Percentiles rank a stretch among this genome's conserved stretches.
phyloP scores from a whole-genome alignment of 345 rosid genomes.

The Gossypium herbaceum region DNA sequence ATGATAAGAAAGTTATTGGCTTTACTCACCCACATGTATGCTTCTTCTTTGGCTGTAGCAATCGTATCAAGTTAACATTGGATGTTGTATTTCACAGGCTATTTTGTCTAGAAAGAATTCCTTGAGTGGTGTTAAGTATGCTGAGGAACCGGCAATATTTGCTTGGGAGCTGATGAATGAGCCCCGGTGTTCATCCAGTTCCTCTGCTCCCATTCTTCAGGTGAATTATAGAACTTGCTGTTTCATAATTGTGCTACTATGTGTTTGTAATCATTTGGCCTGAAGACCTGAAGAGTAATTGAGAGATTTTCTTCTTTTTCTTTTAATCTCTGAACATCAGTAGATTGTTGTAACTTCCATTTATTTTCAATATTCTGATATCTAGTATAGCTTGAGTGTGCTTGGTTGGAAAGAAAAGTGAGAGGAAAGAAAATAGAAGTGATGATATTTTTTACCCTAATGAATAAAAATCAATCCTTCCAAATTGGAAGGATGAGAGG shows the following conservation, averaged over 20 bases:
- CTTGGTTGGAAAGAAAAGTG: no score
- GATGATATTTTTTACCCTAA: no score
- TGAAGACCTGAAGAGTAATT: neutral
- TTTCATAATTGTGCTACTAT: neutral
- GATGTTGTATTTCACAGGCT: slow-evolving; percentile 25
- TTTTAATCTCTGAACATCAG: neutral
- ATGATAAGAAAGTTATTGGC: neutral
- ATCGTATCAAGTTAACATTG: neutral
- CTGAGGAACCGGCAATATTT: slow-evolving; percentile 47
- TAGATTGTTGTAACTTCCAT: neutral
- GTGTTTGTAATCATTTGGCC: neutral
- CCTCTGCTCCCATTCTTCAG: slow-evolving; percentile 41
- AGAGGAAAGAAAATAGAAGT: no score
- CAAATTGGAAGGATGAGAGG: no score
- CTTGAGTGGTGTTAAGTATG: slow-evolving; percentile 36
- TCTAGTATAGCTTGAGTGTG: neutral
- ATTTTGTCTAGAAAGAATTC: slow-evolving; percentile 43
- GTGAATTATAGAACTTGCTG: slow-evolving; percentile 20
- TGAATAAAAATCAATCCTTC: no score
- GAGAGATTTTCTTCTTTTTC: neutral
- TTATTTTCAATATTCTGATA: neutral
- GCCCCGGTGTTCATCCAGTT: slow-evolving; percentile 40
- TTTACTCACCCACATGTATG: neutral
- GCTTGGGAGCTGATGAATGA: slow-evolving; percentile 63
- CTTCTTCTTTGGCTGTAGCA: neutral